Evolutionary conservation across 495 filamentous ascomycete genomes (phyloP).

Genomic region (Trichoderma virens): DNA sequence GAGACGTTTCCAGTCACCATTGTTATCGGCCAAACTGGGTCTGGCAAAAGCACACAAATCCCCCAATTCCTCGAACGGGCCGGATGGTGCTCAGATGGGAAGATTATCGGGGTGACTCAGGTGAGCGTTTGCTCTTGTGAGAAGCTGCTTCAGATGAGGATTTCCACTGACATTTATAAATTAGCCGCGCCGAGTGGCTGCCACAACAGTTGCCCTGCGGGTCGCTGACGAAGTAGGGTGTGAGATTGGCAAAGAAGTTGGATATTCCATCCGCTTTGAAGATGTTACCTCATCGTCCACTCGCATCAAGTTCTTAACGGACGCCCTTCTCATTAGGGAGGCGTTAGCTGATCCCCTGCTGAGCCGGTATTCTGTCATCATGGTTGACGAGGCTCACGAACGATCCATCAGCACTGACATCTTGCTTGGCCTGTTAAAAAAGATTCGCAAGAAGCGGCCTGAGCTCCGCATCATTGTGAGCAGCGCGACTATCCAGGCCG

Average conservation of each 20-base stretch:
- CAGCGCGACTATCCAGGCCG: constrained; percentile 89
- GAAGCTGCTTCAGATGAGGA: neutral
- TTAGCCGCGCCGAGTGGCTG: constrained; percentile 87
- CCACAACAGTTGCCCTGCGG: constrained; percentile 80
- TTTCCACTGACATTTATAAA: constrained; percentile 1
- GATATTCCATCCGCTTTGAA: constrained; percentile 95
- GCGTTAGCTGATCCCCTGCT: constrained; percentile 88
- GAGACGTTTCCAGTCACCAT: constrained; percentile 74
- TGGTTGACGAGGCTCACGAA: constrained; percentile 98
- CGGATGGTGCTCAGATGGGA: constrained; percentile 78
- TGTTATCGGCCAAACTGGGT: constrained; percentile 84
- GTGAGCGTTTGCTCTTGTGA: constrained; percentile 37
- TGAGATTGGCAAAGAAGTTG: constrained; percentile 87
- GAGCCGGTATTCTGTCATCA: constrained; percentile 91
- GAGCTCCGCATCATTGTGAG: constrained; percentile 88
- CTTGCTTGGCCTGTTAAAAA: constrained; percentile 88
- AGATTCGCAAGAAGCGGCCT: constrained; percentile 72
- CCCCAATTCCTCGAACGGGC: constrained; percentile 81
- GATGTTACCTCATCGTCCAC: constrained; percentile 85
- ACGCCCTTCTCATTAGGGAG: constrained; percentile 90
- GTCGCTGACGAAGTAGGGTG: constrained; percentile 92
- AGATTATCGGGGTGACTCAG: constrained; percentile 84
- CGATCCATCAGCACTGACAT: constrained; percentile 91
- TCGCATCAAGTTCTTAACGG: constrained; percentile 91
- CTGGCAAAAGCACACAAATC: constrained; percentile 84